A percentile compares a stretch with the other conserved stretches of the same genome.
phyloP scores from a whole-genome alignment of 1,284 basidiomycete species.

The Cryptococcus depauperatus region DNA sequence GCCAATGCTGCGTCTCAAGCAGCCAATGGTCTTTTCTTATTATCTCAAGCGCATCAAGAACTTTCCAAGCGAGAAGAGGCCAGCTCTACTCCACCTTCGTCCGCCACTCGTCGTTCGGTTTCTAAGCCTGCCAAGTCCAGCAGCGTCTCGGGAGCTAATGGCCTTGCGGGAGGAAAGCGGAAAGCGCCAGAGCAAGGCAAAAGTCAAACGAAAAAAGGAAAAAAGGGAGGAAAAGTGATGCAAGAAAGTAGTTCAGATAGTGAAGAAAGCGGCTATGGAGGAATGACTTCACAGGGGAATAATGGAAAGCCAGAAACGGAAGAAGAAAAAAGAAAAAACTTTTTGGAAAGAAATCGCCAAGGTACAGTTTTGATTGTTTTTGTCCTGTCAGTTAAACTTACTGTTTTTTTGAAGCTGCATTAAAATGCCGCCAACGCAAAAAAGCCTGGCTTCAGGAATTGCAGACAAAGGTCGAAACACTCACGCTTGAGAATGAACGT shows the following conservation, averaged over 20 bases:
- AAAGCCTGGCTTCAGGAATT: constrained; percentile 93
- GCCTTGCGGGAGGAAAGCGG: constrained; percentile 1
- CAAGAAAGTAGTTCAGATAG: constrained; percentile 11
- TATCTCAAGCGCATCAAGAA: constrained; percentile 90
- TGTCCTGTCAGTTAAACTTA: constrained; percentile 6
- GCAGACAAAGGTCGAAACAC: constrained; percentile 85
- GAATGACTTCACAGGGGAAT: constrained; percentile 14
- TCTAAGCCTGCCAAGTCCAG: no score
- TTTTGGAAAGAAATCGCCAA: constrained; percentile 88
- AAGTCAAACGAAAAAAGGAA: constrained; percentile 80
- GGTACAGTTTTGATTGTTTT: constrained; percentile 56
- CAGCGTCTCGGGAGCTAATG: constrained; percentile 23
- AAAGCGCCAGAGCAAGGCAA: constrained; percentile 2
- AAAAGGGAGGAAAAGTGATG: constrained; percentile 64
- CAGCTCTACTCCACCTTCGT: constrained; percentile 13
- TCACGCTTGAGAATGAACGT: constrained; percentile 89
- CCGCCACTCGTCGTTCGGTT: background rate
- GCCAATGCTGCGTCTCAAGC: constrained; percentile 49
- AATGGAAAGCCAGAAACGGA: constrained; percentile 60
- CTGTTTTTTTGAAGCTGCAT: constrained; percentile 59
- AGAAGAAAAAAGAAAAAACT: constrained; percentile 90
- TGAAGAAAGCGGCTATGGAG: constrained; percentile 43
- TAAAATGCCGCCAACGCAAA: constrained; percentile 97
- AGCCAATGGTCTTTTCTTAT: constrained; percentile 84
- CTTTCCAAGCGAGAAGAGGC: constrained; percentile 83